Evolutionary conservation across 2,329 filamentous ascomycete species (phyloP).

Genomic region (Diaporthe vexans): DNA sequence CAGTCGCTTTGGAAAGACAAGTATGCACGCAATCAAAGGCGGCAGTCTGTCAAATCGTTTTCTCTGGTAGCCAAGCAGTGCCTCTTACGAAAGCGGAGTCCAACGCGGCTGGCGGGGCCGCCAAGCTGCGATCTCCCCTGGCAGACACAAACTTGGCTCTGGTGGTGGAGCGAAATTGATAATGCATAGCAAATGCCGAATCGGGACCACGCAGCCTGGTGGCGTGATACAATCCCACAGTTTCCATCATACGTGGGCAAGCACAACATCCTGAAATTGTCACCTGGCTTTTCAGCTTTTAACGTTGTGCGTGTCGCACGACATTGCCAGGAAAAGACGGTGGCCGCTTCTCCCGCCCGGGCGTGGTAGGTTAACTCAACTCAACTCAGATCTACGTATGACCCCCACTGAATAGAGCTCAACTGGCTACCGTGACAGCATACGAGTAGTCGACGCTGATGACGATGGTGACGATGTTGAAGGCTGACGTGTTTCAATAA

Average conservation of each 20-base stretch:
- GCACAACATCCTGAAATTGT: neutral
- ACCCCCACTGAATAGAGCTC: neutral
- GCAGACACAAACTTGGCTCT: neutral
- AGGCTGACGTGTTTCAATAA: neutral
- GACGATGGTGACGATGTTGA: neutral
- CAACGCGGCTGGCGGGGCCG: neutral
- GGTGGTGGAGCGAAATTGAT: neutral
- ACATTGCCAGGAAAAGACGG: neutral
- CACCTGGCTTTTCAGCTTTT: constrained; percentile 17
- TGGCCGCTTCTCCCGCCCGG: neutral
- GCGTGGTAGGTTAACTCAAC: neutral
- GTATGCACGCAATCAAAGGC: constrained; percentile 14
- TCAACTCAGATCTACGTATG: neutral
- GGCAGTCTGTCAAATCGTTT: constrained; percentile 12
- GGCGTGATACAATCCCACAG: neutral
- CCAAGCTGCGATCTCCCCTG: neutral
- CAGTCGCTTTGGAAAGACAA: neutral
- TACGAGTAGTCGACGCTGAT: neutral
- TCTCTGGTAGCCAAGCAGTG: constrained; percentile 1
- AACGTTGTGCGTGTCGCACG: neutral
- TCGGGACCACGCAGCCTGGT: neutral
- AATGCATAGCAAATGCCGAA: neutral
- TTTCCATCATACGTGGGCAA: neutral
- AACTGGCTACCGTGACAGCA: neutral
- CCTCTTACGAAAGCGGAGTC: neutral